Percentiles rank a stretch among this genome's conserved stretches.
Conservation (phyloP, 140 eudicot genomes). For the Ambrosia hybrid region DNA sequence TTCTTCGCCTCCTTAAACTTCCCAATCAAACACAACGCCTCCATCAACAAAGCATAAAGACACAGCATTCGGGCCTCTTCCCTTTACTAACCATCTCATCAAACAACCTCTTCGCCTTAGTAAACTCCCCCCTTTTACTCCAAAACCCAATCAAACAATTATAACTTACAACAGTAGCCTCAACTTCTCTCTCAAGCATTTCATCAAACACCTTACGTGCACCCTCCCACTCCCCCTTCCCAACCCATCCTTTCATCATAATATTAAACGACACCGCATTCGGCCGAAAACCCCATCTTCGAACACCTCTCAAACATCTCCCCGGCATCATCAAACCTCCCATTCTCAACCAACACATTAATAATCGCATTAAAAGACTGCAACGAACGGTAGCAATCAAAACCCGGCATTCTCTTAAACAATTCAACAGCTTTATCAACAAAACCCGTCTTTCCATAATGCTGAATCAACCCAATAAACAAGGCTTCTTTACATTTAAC, state of each 20-base stretch:
- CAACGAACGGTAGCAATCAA: constrained; percentile 59
- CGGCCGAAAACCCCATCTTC: constrained; percentile 66
- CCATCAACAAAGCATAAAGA: constrained; percentile 80
- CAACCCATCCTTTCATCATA: constrained; percentile 69
- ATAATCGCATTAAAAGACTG: constrained; percentile 75
- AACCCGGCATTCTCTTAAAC: constrained; percentile 48
- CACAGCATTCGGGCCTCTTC: constrained; percentile 52
- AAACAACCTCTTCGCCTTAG: constrained; percentile 53
- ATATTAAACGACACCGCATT: constrained; percentile 73
- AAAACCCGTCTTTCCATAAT: constrained; percentile 59
- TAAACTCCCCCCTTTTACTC: constrained; percentile 64
- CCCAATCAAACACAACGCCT: constrained; percentile 59
- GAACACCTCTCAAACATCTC: constrained; percentile 43
- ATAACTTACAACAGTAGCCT: constrained; percentile 71
- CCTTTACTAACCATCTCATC: constrained; percentile 59
- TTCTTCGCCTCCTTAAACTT: constrained; percentile 78
- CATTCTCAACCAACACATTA: constrained; percentile 56
- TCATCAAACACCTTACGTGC: constrained; percentile 83
- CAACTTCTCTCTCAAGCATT: constrained; percentile 82
- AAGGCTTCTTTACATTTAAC: constrained; percentile 64
- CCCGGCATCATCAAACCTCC: constrained; percentile 41
- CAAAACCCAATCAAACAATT: constrained; percentile 75
- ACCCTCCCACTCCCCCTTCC: constrained; percentile 53
- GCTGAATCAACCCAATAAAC: constrained; percentile 65
- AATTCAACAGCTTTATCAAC: constrained; percentile 52